Base-by-base conservation (phyloP, 257 asterid species). In the Solanum chiquidenum region DNA sequence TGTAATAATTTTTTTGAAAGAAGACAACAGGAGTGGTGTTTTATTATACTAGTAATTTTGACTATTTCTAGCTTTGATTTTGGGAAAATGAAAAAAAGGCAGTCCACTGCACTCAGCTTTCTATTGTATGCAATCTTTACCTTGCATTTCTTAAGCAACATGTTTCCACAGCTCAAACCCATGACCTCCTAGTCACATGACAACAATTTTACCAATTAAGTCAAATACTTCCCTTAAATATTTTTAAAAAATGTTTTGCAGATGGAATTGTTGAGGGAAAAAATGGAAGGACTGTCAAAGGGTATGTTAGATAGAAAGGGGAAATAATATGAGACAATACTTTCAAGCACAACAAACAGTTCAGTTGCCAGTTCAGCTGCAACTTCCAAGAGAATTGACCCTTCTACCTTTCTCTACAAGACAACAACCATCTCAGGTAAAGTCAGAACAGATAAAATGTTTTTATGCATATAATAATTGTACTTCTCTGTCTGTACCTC, bases 331-430 rank as follows among this genome's bases (percentile, higher is more conserved):
- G 93, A 88, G 76, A 90, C 94, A 66, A 88, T 92, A 84, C 86
- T 90, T 83, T 87, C 93, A 40, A 86, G 83, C 38, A 89, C 94
- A 46, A 89, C 91, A 68, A 86, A 91, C 77, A 92, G 93, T 90
- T 94, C 93, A 46, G 90, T 89, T 31, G 90, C 94, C 88, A 93
- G 94, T 93, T 93, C 95, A 85, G 94, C 98, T 90, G 93, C 98
- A 9, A 88, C 92, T 66, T 92, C 98, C 72, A 93, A 90, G 89
- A 88, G 94, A 90, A 90, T 92, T 18, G 93, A 93, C 69, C 87
- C 73, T 49, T 86, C 14, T 25, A 44, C 91, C 85, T 88, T 84
- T 86, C 25, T 86, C 92, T 4, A 80, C 88, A 35, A 88, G 87
- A 83, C 92, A 92, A 12, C 49, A 92, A 13, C 38, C 87, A 25